Evolutionary conservation across 1,284 basidiomycete genomes (phyloP).

Genomic region (Papiliotrema flavescens): DNA sequence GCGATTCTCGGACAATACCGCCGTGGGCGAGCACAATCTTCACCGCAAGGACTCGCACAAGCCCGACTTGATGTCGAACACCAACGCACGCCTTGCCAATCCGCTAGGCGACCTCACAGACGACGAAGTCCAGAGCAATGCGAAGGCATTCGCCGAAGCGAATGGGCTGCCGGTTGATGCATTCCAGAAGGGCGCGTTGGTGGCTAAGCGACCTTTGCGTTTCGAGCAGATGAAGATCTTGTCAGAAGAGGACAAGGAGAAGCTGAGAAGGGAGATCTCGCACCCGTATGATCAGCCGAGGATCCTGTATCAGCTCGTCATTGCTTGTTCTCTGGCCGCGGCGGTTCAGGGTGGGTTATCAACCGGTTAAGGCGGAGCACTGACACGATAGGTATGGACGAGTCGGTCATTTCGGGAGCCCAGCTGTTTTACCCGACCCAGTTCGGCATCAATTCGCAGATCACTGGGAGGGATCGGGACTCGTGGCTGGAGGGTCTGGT

Average conservation of each 20-base stretch:
- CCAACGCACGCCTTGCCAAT: slow-evolving; percentile 28
- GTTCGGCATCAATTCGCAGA: slow-evolving; percentile 9
- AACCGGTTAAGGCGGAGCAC: too few species aligned
- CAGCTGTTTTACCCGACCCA: slow-evolving; percentile 27
- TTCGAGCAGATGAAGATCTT: slow-evolving; percentile 60
- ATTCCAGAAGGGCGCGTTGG: slow-evolving; percentile 60
- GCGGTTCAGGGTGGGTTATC: slow-evolving; percentile 25
- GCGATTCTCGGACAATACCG: slow-evolving; percentile 3
- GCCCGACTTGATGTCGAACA: slow-evolving; percentile 21
- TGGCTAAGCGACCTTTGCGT: slow-evolving; percentile 58
- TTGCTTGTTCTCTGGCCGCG: slow-evolving; percentile 39
- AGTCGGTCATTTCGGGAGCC: slow-evolving; percentile 30
- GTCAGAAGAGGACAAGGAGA: slow-evolving; percentile 58
- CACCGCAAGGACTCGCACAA: slow-evolving; percentile 14
- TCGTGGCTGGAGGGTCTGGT: slow-evolving; percentile 69
- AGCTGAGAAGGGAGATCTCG: slow-evolving; percentile 54
- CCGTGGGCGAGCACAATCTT: slow-evolving; percentile 4
- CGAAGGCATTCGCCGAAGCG: slow-evolving; percentile 56
- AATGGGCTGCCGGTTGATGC: slow-evolving; percentile 51
- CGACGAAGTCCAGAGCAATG: slow-evolving; percentile 56
- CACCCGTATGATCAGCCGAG: slow-evolving; percentile 63
- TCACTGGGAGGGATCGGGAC: slow-evolving; percentile 46
- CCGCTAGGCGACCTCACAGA: slow-evolving; percentile 29
- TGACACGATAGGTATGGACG: slow-evolving; percentile 32
- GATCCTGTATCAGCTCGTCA: slow-evolving; percentile 51